phyloP scores from a whole-genome alignment of 1,284 basidiomycete genomes.

The Lentinus polychrous region DNA sequence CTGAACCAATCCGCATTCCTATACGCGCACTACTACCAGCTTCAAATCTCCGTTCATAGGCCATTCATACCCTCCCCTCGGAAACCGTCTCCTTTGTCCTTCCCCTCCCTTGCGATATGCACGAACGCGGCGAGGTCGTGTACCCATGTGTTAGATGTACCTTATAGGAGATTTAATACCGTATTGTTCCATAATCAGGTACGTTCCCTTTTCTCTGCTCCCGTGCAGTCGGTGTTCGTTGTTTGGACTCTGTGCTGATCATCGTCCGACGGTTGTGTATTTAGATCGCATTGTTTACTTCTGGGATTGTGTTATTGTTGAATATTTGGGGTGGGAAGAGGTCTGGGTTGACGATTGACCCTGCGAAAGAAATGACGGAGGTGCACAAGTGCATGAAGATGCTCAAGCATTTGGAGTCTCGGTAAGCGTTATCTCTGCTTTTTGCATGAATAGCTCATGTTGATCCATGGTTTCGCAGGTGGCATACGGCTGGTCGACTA shows the following conservation, averaged over 20 bases:
- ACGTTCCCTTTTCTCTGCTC: background rate
- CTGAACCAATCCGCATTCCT: conserved; percentile 47
- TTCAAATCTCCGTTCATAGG: conserved; percentile 48
- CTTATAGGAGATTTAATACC: conserved; percentile 14
- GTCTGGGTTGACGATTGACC: conserved; percentile 46
- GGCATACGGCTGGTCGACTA: conserved; percentile 40
- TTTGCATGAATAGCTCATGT: background rate
- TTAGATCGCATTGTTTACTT: conserved; percentile 47
- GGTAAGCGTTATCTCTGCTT: background rate
- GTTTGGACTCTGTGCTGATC: too few relatives aligned
- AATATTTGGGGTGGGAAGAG: conserved; percentile 70
- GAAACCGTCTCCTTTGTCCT: conserved; percentile 31
- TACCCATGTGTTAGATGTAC: conserved; percentile 40
- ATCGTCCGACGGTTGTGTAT: background rate
- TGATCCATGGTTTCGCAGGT: conserved; percentile 18
- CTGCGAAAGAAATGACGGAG: conserved; percentile 59
- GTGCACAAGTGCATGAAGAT: conserved; percentile 66
- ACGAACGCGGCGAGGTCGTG: conserved; percentile 51
- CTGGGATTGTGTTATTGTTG: conserved; percentile 63
- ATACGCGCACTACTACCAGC: conserved; percentile 44
- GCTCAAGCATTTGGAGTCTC: conserved; percentile 45
- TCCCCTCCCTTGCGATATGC: conserved; percentile 54
- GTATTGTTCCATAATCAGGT: conserved; percentile 4
- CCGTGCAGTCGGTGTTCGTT: too few relatives aligned
- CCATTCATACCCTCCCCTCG: conserved; percentile 48